Percentiles rank a stretch among this genome's conserved stretches.
phyloP scores from a whole-genome alignment of 2,329 filamentous ascomycete species.

The Anisogramma anomala region DNA sequence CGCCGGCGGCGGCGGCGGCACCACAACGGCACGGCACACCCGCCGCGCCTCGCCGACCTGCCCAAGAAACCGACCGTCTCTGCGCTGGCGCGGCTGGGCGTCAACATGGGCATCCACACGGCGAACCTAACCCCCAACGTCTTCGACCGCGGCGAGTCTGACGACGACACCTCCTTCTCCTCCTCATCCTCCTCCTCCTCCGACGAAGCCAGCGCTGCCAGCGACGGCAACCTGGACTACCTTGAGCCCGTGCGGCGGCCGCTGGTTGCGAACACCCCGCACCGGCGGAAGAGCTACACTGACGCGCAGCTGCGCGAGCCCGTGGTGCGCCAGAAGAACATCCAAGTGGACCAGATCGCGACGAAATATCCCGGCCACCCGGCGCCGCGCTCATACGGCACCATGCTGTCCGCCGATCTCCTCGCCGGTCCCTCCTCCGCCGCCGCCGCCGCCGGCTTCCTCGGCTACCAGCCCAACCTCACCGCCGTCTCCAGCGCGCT shows the following conservation, averaged over 20 bases:
- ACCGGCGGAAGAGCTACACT: slow-evolving; percentile 30
- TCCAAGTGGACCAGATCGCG: slow-evolving; percentile 1
- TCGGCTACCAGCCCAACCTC: not conserved
- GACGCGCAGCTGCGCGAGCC: slow-evolving; percentile 18
- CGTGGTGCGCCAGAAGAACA: slow-evolving; percentile 6
- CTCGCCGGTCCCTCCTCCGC: not conserved
- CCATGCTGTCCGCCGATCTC: slow-evolving; percentile 1
- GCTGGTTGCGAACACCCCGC: slow-evolving; percentile 15
- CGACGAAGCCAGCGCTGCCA: slow-evolving; percentile 28
- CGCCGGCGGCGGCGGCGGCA: slow-evolving; percentile 28
- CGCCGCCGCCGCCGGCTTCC: not conserved
- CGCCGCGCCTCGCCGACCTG: slow-evolving; percentile 39
- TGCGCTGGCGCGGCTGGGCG: slow-evolving; percentile 41
- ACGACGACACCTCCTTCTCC: slow-evolving; percentile 17
- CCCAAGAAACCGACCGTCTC: slow-evolving; percentile 48
- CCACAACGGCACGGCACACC: slow-evolving; percentile 48
- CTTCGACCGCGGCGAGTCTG: slow-evolving; percentile 29
- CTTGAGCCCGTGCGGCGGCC: slow-evolving; percentile 23
- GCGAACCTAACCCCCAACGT: slow-evolving; percentile 56
- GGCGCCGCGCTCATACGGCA: slow-evolving; percentile 4
- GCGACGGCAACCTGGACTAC: slow-evolving; percentile 30
- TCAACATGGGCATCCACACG: slow-evolving; percentile 64
- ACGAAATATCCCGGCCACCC: slow-evolving; percentile 4
- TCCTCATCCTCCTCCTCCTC: slow-evolving; percentile 25
- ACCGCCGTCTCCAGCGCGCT: slow-evolving; percentile 4